phyloP scores from a whole-genome alignment of 192 early-diverging fungal species.

The Linnemannia hyalina region DNA sequence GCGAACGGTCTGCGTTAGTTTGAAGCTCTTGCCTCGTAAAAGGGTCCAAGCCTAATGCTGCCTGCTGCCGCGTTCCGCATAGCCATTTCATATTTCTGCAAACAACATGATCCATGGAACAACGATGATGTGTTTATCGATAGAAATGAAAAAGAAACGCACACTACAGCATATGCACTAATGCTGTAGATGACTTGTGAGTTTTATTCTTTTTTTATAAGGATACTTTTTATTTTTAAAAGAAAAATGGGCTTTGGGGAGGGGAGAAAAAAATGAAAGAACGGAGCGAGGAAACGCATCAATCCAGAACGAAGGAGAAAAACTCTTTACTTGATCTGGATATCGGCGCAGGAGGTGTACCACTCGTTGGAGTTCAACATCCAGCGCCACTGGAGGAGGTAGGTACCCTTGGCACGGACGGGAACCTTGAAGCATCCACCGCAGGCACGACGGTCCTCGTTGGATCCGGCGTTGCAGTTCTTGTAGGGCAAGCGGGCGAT shows the following conservation, averaged over 20 bases:
- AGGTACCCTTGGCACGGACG: slow-evolving; percentile 24
- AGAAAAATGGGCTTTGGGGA: not conserved
- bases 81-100: not conserved
- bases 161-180: slow-evolving; percentile 4
- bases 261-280: not conserved
- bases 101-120: not conserved
- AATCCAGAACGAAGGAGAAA: not conserved
- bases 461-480: slow-evolving; percentile 28
- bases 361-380: slow-evolving; percentile 48
- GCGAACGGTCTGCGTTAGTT: not conserved
- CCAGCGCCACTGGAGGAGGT: slow-evolving; percentile 49
- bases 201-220: slow-evolving; percentile 3
- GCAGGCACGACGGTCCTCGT: slow-evolving; percentile 31
- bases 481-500: slow-evolving; percentile 29
- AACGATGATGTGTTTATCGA: not conserved
- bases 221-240: not conserved
- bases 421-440: slow-evolving; percentile 54
- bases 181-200: not conserved
- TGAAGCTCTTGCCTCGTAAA: too few species aligned
- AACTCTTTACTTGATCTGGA: slow-evolving; percentile 9
- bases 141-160: not conserved
- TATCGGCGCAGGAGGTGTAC: slow-evolving; percentile 46
- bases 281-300: not conserved
- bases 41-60: too few species aligned
- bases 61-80: too few species aligned